These are phyloP conservation scores for Astraeus odoratus DNA, from an alignment of 768 basidiomycete genomes.

Conservation along the genomic window DNA sequence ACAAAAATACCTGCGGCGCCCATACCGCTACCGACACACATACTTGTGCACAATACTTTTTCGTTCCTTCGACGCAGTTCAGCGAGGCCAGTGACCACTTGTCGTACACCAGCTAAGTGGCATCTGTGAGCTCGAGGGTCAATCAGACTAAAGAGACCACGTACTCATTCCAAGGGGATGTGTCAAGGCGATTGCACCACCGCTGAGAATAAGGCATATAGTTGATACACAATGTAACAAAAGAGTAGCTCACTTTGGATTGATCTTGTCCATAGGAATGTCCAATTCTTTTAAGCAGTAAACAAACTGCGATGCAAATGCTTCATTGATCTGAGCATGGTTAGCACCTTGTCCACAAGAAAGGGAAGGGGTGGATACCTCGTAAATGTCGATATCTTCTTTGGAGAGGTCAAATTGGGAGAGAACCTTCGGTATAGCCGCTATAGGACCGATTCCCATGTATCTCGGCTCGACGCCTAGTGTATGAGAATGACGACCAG, in stretches of 20 bases:
- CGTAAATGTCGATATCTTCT: constrained; percentile 71
- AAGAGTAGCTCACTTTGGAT: constrained; percentile 60
- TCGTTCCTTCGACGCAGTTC: constrained; percentile 67
- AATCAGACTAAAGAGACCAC: constrained; percentile 16
- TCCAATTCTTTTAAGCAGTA: constrained; percentile 80
- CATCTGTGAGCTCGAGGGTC: constrained; percentile 9
- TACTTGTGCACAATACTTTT: constrained; percentile 72
- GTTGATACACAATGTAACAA: background rate
- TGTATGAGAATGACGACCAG: constrained; percentile 3
- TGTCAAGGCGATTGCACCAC: constrained; percentile 78
- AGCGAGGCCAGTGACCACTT: constrained; percentile 83
- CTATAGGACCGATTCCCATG: constrained; percentile 74
- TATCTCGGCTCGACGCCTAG: constrained; percentile 68
- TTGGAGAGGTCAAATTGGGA: constrained; percentile 53
- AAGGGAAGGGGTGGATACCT: constrained; percentile 35
- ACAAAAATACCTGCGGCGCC: constrained; percentile 78
- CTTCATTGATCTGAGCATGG: constrained; percentile 67
- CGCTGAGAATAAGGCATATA: constrained; percentile 36
- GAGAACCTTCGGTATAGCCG: constrained; percentile 65
- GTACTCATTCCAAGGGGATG: constrained; percentile 83
- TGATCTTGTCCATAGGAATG: constrained; percentile 75
- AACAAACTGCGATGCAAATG: constrained; percentile 91
- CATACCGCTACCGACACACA: constrained; percentile 85
- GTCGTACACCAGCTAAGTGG: constrained; percentile 67
- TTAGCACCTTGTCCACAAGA: background rate